Evolutionary conservation across 768 basidiomycete species (phyloP).

Genomic region (Lentinula edodes): DNA sequence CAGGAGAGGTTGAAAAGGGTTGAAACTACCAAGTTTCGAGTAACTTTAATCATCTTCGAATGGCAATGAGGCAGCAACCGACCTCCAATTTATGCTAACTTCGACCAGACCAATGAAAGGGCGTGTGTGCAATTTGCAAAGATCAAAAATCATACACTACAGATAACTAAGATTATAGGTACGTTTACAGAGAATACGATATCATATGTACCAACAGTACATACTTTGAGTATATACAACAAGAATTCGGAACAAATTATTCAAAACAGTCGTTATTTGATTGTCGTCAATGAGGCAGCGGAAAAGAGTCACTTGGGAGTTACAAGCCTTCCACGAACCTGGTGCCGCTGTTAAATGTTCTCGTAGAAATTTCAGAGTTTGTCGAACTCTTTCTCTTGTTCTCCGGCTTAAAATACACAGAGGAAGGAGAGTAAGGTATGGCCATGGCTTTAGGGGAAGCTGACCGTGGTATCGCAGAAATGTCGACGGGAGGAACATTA

Average conservation of each 20-base stretch:
- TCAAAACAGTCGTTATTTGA: background rate
- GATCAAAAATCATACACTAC: background rate
- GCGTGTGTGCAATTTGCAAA: too few species aligned
- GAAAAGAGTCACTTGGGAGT: background rate
- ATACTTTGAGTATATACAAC: too few species aligned
- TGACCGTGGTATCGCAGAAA: conserved; percentile 12
- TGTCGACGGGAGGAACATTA: background rate
- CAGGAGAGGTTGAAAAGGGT: too few species aligned
- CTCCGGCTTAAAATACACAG: conserved; percentile 10
- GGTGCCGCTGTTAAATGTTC: conserved; percentile 38
- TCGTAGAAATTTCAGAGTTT: conserved; percentile 20
- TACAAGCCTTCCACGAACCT: conserved; percentile 37
- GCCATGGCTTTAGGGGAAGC: conserved; percentile 14
- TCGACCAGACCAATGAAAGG: too few species aligned
- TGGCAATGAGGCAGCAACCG: too few species aligned
- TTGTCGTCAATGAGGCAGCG: background rate
- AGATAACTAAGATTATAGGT: background rate
- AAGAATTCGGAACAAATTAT: too few species aligned
- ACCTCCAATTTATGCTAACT: too few species aligned
- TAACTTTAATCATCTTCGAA: too few species aligned
- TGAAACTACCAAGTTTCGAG: too few species aligned
- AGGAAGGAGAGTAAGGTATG: conserved; percentile 8
- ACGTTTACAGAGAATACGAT: too few species aligned
- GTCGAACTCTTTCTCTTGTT: conserved; percentile 12
- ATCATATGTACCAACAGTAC: too few species aligned